These are phyloP conservation scores for Boechera divaricarpa DNA, from an alignment of 345 rosid genomes.

Conservation along the genomic window DNA sequence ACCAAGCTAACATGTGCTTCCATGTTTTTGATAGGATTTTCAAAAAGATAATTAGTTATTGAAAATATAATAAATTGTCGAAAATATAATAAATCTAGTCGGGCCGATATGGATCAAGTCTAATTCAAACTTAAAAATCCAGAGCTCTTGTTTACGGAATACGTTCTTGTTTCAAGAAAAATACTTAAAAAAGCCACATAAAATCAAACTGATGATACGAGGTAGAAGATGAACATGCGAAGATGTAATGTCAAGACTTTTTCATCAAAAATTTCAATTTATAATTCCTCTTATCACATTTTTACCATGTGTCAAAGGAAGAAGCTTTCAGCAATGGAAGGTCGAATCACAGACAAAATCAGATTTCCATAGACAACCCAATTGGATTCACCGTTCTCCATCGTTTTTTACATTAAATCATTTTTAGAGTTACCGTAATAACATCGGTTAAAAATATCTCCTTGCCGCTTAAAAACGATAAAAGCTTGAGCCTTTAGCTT, in stretches of 20 bases:
- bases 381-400: constrained; percentile 30
- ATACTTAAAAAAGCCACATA: too few relatives aligned
- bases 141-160: too few relatives aligned
- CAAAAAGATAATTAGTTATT: too few relatives aligned
- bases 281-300: too few relatives aligned
- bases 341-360: constrained; percentile 24
- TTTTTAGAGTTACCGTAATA: constrained; percentile 27
- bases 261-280: too few relatives aligned
- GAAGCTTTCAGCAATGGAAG: constrained; percentile 9
- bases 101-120: too few relatives aligned
- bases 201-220: background rate
- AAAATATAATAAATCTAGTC: too few relatives aligned
- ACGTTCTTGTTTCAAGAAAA: too few relatives aligned
- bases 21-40: too few relatives aligned
- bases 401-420: constrained; percentile 30
- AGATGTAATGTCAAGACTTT: background rate
- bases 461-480: constrained; percentile 27
- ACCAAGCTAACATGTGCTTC: background rate
- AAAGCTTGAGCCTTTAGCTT: constrained; percentile 32
- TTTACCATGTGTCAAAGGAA: background rate
- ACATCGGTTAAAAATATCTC: constrained; percentile 35
- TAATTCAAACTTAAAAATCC: too few relatives aligned
- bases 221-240: background rate
- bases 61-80: too few relatives aligned
- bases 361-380: constrained; percentile 34